A percentile compares a stretch with the other conserved stretches of the same genome.
Evolutionary conservation across 2,329 filamentous ascomycete genomes (phyloP).

Genomic region (Geosmithia flava): DNA sequence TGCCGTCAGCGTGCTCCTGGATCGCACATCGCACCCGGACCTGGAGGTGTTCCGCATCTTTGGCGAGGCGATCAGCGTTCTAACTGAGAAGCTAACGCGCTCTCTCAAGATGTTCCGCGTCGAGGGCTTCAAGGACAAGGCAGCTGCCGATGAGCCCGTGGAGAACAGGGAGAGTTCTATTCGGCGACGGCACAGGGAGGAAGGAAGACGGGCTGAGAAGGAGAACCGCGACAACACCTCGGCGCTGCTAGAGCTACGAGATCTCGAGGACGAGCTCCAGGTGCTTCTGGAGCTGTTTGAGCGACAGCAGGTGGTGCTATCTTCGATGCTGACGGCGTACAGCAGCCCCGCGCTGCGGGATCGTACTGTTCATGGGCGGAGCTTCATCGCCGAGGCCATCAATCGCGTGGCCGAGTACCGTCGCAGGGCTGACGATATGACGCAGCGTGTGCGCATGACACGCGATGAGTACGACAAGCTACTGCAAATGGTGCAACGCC

Average conservation of each 20-base stretch:
- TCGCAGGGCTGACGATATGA: slow-evolving; percentile 42
- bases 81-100: slow-evolving; percentile 49
- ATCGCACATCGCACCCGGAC: slow-evolving; percentile 46
- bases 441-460: slow-evolving; percentile 41
- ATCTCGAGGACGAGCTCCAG: slow-evolving; percentile 51
- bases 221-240: slow-evolving; percentile 53
- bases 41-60: slow-evolving; percentile 54
- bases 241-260: slow-evolving; percentile 47
- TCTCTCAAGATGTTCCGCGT: slow-evolving; percentile 51
- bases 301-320: slow-evolving; percentile 38
- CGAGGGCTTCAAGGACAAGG: slow-evolving; percentile 38
- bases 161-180: slow-evolving; percentile 27
- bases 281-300: slow-evolving; percentile 45
- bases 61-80: slow-evolving; percentile 51
- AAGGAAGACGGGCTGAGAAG: slow-evolving; percentile 32
- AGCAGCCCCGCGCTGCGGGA: slow-evolving; percentile 24
- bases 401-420: slow-evolving; percentile 41
- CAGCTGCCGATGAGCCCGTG: slow-evolving; percentile 22
- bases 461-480: slow-evolving; percentile 53
- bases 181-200: slow-evolving; percentile 22
- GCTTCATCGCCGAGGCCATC: slow-evolving; percentile 40
- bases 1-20: slow-evolving; percentile 48
- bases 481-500: slow-evolving; percentile 54
- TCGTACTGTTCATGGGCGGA: slow-evolving; percentile 30
- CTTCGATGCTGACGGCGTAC: slow-evolving; percentile 32